phyloP scores from a whole-genome alignment of 805 yeast species.

The Lachancea quebecensis region DNA sequence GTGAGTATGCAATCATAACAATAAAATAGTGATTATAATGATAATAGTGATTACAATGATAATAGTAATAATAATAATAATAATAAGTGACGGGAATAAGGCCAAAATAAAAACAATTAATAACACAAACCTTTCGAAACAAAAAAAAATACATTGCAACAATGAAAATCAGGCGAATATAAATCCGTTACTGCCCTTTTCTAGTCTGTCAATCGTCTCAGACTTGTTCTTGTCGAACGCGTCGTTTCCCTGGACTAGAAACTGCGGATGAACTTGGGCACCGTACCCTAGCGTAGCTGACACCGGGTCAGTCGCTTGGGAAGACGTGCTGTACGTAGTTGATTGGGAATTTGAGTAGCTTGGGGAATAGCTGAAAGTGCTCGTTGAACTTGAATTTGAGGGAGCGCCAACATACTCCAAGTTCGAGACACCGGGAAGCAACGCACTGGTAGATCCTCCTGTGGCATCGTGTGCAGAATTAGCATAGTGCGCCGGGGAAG shows the following conservation, averaged over 20 bases:
- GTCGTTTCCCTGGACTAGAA: constrained; percentile 8
- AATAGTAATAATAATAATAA: too few relatives aligned
- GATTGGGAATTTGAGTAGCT: constrained; percentile 1
- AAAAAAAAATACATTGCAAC: background rate
- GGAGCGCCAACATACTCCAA: constrained; percentile 2
- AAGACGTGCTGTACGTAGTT: background rate
- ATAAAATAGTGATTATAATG: too few relatives aligned
- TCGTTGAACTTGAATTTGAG: background rate
- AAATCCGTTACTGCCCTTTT: constrained; percentile 23
- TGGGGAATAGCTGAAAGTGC: constrained; percentile 4
- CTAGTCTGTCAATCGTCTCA: constrained; percentile 18
- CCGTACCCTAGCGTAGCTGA: background rate
- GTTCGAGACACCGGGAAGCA: constrained; percentile 5
- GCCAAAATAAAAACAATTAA: background rate
- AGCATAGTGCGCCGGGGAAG: constrained; percentile 1
- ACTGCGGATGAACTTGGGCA: constrained; percentile 7
- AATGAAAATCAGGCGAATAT: constrained; percentile 12
- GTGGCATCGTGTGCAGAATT: background rate
- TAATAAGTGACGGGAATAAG: too few relatives aligned
- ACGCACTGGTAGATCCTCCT: constrained; percentile 1
- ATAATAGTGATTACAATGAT: too few relatives aligned
- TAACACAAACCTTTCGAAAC: background rate
- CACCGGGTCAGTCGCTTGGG: background rate
- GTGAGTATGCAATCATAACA: too few relatives aligned
- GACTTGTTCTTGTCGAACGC: constrained; percentile 8